Evolutionary conservation across 768 basidiomycete species (phyloP).

Genomic region (Suillus plorans): DNA sequence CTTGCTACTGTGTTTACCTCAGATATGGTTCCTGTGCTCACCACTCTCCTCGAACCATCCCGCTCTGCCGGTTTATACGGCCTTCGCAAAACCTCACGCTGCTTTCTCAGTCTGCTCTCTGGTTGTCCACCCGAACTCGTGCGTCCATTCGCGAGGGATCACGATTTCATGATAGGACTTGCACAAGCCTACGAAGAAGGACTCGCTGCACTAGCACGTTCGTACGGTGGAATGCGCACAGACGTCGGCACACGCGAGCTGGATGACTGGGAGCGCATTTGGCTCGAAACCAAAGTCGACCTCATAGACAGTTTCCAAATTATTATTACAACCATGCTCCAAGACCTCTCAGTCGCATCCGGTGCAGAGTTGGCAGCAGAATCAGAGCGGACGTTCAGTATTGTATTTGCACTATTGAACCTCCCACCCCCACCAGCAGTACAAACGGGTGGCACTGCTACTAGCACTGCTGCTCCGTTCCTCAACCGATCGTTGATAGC

Average conservation of each 20-base stretch:
- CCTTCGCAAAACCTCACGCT: slow-evolving; percentile 62
- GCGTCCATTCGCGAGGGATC: slow-evolving; percentile 52
- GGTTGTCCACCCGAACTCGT: slow-evolving; percentile 48
- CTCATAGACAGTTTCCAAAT: slow-evolving; percentile 70
- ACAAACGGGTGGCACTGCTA: slow-evolving; percentile 7
- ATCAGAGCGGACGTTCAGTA: slow-evolving; percentile 54
- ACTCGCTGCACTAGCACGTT: slow-evolving; percentile 51
- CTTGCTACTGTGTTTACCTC: slow-evolving; percentile 34
- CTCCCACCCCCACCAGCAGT: slow-evolving; percentile 30
- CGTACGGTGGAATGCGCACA: slow-evolving; percentile 56
- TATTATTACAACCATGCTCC: slow-evolving; percentile 49
- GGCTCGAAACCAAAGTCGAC: slow-evolving; percentile 72
- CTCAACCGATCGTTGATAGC: slow-evolving; percentile 64
- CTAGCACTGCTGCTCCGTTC: slow-evolving; percentile 44
- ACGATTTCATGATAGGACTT: slow-evolving; percentile 52
- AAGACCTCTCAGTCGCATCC: slow-evolving; percentile 44
- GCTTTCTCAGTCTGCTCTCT: slow-evolving; percentile 53
- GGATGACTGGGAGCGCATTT: slow-evolving; percentile 70
- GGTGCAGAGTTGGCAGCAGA: slow-evolving; percentile 45
- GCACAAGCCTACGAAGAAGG: slow-evolving; percentile 62
- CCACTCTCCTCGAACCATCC: slow-evolving; percentile 42
- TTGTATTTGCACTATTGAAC: slow-evolving; percentile 59
- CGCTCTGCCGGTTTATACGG: slow-evolving; percentile 55
- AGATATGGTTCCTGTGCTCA: slow-evolving; percentile 60
- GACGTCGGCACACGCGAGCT: slow-evolving; percentile 29